Percentiles rank a stretch among this genome's conserved stretches.
These are phyloP conservation scores for Ceratocystis ficicola DNA, from an alignment of 2,329 filamentous ascomycete species.

Conservation along the genomic window DNA sequence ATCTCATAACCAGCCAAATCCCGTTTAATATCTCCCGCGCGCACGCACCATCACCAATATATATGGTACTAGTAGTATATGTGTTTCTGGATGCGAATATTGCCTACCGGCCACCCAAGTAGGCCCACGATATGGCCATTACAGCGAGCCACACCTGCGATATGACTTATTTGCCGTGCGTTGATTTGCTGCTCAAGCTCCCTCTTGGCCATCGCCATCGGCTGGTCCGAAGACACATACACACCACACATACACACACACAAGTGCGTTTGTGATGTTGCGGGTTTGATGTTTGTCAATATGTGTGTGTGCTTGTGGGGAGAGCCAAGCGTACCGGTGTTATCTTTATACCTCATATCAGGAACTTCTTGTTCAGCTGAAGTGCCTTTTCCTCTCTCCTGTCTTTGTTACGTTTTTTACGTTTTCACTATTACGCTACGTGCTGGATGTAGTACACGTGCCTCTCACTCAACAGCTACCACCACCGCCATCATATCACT, in stretches of 20 bases:
- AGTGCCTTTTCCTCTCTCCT: too few relatives aligned
- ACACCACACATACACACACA: background rate
- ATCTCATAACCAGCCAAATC: background rate
- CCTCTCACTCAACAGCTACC: too few relatives aligned
- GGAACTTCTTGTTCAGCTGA: too few relatives aligned
- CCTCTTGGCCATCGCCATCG: background rate
- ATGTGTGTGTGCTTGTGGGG: background rate
- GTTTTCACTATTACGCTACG: too few relatives aligned
- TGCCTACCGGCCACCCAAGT: background rate
- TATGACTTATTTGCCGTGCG: background rate
- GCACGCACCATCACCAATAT: constrained; percentile 2
- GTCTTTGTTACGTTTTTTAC: too few relatives aligned
- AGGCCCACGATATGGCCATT: background rate
- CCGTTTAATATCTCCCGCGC: constrained; percentile 1
- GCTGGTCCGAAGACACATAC: background rate
- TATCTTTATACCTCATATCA: too few relatives aligned
- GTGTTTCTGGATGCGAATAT: background rate
- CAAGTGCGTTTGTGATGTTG: background rate
- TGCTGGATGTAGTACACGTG: too few relatives aligned
- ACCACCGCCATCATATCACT: too few relatives aligned
- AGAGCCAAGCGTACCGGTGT: background rate
- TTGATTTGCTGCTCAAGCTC: background rate
- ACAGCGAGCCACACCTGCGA: background rate
- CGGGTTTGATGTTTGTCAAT: background rate
- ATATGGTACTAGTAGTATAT: constrained; percentile 5